Evolutionary conservation across 768 basidiomycete species (phyloP).

Genomic region (Tricholoma matsutake): DNA sequence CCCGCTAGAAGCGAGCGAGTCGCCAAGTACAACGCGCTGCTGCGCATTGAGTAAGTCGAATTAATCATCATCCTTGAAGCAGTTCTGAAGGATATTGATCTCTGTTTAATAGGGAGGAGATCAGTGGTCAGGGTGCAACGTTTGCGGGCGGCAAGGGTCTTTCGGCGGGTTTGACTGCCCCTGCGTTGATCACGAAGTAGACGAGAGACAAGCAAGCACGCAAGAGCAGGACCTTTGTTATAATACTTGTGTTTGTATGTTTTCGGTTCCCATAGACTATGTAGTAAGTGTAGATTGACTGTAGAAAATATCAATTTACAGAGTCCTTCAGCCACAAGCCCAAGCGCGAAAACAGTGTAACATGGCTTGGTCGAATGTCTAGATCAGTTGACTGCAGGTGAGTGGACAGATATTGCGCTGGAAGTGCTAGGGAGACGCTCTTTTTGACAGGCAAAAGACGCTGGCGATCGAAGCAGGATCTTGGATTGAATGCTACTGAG

Average conservation of each 20-base stretch:
- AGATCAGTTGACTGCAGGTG: too few species aligned
- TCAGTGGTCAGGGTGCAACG: slow-evolving; percentile 55
- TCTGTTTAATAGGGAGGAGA: slow-evolving; percentile 62
- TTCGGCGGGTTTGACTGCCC: slow-evolving; percentile 70
- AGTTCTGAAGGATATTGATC: slow-evolving; percentile 8
- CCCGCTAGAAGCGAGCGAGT: slow-evolving; percentile 96
- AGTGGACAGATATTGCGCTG: too few species aligned
- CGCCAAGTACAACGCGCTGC: slow-evolving; percentile 87
- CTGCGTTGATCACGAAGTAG: slow-evolving; percentile 70
- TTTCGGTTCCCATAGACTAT: neutral
- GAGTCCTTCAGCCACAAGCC: too few species aligned
- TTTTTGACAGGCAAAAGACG: too few species aligned
- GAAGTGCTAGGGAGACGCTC: too few species aligned
- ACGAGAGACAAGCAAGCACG: neutral
- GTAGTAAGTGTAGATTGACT: neutral
- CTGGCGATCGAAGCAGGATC: too few species aligned
- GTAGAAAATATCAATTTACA: too few species aligned
- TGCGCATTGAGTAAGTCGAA: slow-evolving; percentile 80
- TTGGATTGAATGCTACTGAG: too few species aligned
- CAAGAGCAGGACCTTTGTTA: neutral
- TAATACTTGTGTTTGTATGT: neutral
- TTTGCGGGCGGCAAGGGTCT: slow-evolving; percentile 81
- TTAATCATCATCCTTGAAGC: neutral
- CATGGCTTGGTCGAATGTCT: too few species aligned
- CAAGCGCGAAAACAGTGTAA: neutral